Conservation (phyloP, 768 basidiomycete species). For the Kwoniella europaea region DNA sequence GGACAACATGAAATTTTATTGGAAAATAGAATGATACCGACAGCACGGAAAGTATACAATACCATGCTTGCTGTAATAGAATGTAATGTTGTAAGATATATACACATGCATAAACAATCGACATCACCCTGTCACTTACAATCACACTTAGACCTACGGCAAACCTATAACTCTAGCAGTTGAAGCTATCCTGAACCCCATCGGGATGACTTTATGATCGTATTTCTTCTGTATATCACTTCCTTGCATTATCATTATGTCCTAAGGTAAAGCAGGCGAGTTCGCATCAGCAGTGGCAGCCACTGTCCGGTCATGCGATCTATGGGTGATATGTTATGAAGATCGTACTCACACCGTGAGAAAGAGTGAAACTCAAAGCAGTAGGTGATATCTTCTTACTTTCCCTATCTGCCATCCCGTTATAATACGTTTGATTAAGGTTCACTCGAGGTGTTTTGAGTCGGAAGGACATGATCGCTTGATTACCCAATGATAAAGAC, state of each 20-base stretch:
- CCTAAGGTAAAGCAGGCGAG: conserved; percentile 15
- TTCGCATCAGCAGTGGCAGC: too few species aligned
- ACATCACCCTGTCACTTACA: neutral
- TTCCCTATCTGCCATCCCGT: neutral
- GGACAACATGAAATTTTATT: too few species aligned
- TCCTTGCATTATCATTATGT: conserved; percentile 49
- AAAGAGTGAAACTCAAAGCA: conserved; percentile 36
- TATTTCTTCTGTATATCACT: conserved; percentile 41
- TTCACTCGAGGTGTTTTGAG: conserved; percentile 27
- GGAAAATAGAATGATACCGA: too few species aligned
- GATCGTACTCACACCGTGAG: conserved; percentile 46
- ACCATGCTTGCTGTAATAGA: neutral
- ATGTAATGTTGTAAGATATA: neutral
- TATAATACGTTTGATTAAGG: conserved; percentile 17
- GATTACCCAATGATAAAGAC: conserved; percentile 47
- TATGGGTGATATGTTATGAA: neutral
- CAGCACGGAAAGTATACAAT: too few species aligned
- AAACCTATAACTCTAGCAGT: conserved; percentile 38
- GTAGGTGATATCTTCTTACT: neutral
- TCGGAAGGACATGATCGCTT: conserved; percentile 54
- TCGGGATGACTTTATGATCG: conserved; percentile 43
- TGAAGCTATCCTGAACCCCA: conserved; percentile 42
- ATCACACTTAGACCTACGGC: too few species aligned
- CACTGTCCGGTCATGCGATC: neutral
- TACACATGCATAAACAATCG: neutral